Conservation (phyloP, 805 yeast genomes). For the Metschnikowia colocasiae region DNA sequence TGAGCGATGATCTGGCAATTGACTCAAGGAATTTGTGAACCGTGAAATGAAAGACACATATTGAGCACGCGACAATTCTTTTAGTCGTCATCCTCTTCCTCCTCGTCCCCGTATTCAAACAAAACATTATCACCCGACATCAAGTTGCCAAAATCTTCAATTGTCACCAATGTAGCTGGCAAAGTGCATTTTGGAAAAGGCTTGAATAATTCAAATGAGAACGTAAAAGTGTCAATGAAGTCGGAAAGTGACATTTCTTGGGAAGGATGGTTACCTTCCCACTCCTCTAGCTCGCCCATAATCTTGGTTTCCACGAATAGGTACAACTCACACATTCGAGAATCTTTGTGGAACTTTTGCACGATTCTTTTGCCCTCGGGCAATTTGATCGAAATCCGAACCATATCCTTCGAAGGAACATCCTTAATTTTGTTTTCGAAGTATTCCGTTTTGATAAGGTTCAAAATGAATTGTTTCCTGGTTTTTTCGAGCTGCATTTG, state of each 20-base stretch:
- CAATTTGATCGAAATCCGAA: constrained; percentile 49
- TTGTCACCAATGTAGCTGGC: constrained; percentile 11
- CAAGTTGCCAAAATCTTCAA: constrained; percentile 23
- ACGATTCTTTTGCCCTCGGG: constrained; percentile 51
- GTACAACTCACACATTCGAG: constrained; percentile 47
- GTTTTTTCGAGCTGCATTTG: constrained; percentile 8
- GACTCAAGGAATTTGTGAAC: not conserved
- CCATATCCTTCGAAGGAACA: constrained; percentile 11
- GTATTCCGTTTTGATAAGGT: constrained; percentile 16
- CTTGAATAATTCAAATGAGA: constrained; percentile 38
- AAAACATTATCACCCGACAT: constrained; percentile 36
- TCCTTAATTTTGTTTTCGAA: constrained; percentile 12
- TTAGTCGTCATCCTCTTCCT: constrained; percentile 8
- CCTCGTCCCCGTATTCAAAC: constrained; percentile 32
- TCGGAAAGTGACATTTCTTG: constrained; percentile 14
- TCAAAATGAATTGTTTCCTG: constrained; percentile 20
- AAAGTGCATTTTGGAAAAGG: constrained; percentile 38
- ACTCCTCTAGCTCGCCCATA: constrained; percentile 11
- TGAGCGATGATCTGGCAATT: not conserved
- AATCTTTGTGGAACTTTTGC: constrained; percentile 38
- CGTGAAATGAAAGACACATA: not conserved
- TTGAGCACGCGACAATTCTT: not conserved
- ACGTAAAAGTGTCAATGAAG: constrained; percentile 25
- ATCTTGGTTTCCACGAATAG: constrained; percentile 45
- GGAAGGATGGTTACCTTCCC: constrained; percentile 9